Percentiles rank a stretch among this genome's conserved stretches.
Conservation (phyloP, 805 yeast genomes). For the Kazachstania africana region DNA sequence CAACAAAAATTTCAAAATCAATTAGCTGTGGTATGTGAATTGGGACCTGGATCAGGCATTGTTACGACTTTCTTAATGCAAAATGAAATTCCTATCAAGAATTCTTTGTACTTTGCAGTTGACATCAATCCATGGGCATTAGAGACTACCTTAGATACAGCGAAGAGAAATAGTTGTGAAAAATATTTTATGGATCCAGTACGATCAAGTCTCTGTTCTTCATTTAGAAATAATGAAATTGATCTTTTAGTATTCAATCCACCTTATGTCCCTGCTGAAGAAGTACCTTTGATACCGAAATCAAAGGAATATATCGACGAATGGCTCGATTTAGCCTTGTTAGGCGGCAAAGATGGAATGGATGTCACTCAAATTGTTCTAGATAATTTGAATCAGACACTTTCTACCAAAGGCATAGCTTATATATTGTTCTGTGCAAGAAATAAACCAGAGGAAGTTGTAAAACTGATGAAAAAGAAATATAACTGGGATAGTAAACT, state of each 20-base stretch:
- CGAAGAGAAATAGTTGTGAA: constrained; percentile 24
- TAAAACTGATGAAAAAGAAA: constrained; percentile 30
- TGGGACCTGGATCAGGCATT: constrained; percentile 90
- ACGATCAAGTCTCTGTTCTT: constrained; percentile 47
- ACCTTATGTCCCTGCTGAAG: constrained; percentile 88
- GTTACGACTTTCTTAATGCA: constrained; percentile 64
- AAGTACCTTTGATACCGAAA: constrained; percentile 50
- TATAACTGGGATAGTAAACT: constrained; percentile 39
- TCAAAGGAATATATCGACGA: constrained; percentile 33
- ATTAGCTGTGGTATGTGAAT: constrained; percentile 56
- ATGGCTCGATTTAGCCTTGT: constrained; percentile 84
- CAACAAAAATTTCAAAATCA: constrained; percentile 15
- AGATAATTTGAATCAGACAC: constrained; percentile 36
- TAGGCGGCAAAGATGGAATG: constrained; percentile 92
- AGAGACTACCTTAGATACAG: constrained; percentile 36
- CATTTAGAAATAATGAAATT: constrained; percentile 35
- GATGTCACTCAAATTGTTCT: constrained; percentile 60
- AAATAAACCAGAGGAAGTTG: constrained; percentile 63
- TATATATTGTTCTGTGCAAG: constrained; percentile 87
- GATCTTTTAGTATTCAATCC: constrained; percentile 86
- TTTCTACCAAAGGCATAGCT: constrained; percentile 61
- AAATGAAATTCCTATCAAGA: constrained; percentile 33
- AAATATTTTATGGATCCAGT: constrained; percentile 31
- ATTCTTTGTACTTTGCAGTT: constrained; percentile 42
- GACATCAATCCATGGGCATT: constrained; percentile 81